Base-by-base conservation (phyloP, 1,139 yeast genomes). In the Chernovozyma aurita region DNA sequence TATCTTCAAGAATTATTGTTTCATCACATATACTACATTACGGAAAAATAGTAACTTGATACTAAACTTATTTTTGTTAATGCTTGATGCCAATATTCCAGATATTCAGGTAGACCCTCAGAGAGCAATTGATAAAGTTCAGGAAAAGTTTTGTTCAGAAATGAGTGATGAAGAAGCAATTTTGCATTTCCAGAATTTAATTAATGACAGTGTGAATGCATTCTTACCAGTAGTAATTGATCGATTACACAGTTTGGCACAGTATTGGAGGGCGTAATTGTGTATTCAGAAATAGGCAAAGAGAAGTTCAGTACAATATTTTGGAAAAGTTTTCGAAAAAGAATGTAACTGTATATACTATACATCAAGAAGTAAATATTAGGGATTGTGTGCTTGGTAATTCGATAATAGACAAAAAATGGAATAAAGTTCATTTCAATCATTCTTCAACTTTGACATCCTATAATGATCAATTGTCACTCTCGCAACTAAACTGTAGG, bases 111-210 rank as follows among this genome's bases (percentile, higher is more conserved):
- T 80, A 31, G 95, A 86, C 49, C 83, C 86, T 1, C 80, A 74
- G 36, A 75, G 86, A 47, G 87, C 90, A 0, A 85, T 86, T 21
- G 80, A 82, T 56, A 92, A 90, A 55, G 95, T 94, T 2, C 87
- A 86, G 57, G 98, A 94, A 54, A 86, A 94, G 61, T 92, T 94
- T 57, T 86, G 95, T 57, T 63, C 90, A 43, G 95, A 88, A 41
- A 78, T 92, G 85, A 81, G 84, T 28, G 99, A 92, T 49, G 97
- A 90, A 52, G 96, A 88, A 50, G 97, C 98, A 0, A 88, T 92
- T 27, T 65, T 86, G 18, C 96, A 90, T 52, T 92, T 94, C 76
- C 97, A 90, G 53, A 86, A 82, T 45, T 71, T 94, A 54, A 92
- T 94, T 52, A 88, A 86, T 50, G 96, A 86, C 49, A 86, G 96